Conservation (phyloP, 768 basidiomycete species). For the Suillus clintonianus region DNA sequence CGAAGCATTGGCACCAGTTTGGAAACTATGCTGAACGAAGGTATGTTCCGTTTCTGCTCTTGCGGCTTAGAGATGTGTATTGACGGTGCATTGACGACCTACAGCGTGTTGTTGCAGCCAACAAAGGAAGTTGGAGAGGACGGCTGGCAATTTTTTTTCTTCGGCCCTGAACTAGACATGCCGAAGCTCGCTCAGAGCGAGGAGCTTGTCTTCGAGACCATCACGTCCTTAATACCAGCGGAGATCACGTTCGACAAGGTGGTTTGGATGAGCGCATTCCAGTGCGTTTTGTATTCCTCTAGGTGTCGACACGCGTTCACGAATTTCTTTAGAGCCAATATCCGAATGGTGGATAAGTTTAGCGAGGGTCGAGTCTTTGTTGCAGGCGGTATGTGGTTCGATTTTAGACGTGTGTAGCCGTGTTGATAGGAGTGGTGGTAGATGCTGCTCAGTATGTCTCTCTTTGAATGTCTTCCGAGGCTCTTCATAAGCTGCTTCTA, state of each 20-base stretch:
- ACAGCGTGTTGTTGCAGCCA: conserved; percentile 12
- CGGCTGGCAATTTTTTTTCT: conserved; percentile 20
- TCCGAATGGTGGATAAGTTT: neutral
- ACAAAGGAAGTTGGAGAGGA: conserved; percentile 23
- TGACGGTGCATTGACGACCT: neutral
- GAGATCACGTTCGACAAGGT: conserved; percentile 30
- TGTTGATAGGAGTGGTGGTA: neutral
- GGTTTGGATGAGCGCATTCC: conserved; percentile 25
- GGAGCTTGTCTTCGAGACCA: conserved; percentile 29
- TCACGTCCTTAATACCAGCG: conserved; percentile 18
- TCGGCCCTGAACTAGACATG: conserved; percentile 7
- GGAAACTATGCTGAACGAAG: conserved; percentile 29
- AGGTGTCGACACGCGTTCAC: neutral
- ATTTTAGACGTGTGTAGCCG: neutral
- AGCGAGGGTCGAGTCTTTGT: too few relatives aligned
- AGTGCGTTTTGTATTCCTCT: conserved; percentile 19
- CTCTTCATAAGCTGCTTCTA: neutral
- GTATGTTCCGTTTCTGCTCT: neutral
- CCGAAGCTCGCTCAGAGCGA: conserved; percentile 17
- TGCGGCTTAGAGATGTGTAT: neutral
- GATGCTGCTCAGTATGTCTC: neutral
- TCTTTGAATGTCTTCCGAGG: too few relatives aligned
- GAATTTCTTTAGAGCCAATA: neutral
- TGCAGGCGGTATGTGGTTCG: neutral
- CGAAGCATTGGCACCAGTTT: conserved; percentile 37